Evolutionary conservation across 257 asterid genomes (phyloP).

Genomic region (Verbascum thapsus): DNA sequence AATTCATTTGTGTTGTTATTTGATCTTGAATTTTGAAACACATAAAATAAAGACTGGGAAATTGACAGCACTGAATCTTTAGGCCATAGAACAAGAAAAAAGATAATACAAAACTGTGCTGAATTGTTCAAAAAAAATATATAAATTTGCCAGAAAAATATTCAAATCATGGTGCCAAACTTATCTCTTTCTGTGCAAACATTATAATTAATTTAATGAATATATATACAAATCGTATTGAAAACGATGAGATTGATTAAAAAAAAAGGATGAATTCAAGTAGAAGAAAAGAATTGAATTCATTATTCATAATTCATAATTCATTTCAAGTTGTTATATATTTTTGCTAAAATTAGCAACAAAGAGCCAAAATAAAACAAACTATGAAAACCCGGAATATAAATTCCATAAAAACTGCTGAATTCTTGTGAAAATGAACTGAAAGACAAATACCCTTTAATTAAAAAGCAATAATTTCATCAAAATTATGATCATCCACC

Average conservation of each 20-base stretch:
- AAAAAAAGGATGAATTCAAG: constrained; percentile 19
- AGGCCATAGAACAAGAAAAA: constrained; percentile 18
- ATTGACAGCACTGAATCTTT: constrained; percentile 25
- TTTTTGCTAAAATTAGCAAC: constrained; percentile 44
- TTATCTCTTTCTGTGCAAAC: constrained; percentile 4
- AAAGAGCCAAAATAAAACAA: constrained; percentile 52
- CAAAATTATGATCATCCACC: constrained; percentile 34
- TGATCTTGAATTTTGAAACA: constrained; percentile 31
- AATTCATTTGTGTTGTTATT: constrained; percentile 15
- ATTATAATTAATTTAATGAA: neutral
- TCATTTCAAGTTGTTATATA: neutral
- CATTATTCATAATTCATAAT: too few species aligned
- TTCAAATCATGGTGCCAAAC: neutral
- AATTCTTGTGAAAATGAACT: constrained; percentile 46
- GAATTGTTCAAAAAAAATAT: constrained; percentile 31
- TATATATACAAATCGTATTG: constrained; percentile 6
- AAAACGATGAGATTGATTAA: constrained; percentile 4
- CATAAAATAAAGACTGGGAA: constrained; percentile 45
- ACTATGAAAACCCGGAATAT: constrained; percentile 50
- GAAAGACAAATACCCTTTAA: constrained; percentile 36
- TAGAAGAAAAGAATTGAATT: constrained; percentile 12
- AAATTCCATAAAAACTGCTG: constrained; percentile 54
- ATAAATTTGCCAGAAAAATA: constrained; percentile 16
- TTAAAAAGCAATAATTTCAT: constrained; percentile 31
- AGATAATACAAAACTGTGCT: constrained; percentile 13